These are phyloP conservation scores for Pelargonium citronellum DNA, from an alignment of 441 rosid species.

Conservation along the genomic window DNA sequence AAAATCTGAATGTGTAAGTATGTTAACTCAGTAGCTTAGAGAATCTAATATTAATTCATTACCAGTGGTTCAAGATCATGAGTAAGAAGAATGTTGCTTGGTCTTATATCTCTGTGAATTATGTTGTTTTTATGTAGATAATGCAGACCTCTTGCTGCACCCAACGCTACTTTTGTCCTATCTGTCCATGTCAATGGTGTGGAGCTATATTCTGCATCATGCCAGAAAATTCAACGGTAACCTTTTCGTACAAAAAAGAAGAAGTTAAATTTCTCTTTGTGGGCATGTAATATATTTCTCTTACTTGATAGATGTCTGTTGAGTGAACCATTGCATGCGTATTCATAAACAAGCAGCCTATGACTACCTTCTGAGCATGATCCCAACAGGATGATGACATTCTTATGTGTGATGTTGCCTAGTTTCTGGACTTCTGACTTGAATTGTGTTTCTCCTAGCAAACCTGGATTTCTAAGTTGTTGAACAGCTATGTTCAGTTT, in stretches of 20 bases:
- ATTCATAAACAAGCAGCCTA: conserved; percentile 38
- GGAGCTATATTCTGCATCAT: conserved; percentile 31
- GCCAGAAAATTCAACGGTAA: conserved; percentile 13
- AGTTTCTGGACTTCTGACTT: conserved; percentile 23
- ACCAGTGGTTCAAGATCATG: conserved; percentile 47
- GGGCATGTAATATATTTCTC: background rate
- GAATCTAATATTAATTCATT: conserved; percentile 14
- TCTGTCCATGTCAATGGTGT: conserved; percentile 32
- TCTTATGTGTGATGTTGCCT: conserved; percentile 29
- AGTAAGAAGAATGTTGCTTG: conserved; percentile 46
- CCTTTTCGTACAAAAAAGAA: background rate
- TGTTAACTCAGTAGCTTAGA: background rate
- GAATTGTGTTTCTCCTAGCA: conserved; percentile 23
- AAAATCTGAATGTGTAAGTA: background rate
- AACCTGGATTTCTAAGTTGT: conserved; percentile 18
- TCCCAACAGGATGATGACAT: conserved; percentile 35
- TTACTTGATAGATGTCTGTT: conserved; percentile 52
- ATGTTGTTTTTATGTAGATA: conserved; percentile 38
- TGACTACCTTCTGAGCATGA: conserved; percentile 31
- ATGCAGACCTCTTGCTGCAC: conserved; percentile 36
- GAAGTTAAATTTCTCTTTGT: background rate
- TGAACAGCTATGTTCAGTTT: conserved; percentile 31
- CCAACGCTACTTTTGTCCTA: conserved; percentile 37
- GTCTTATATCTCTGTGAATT: conserved; percentile 52
- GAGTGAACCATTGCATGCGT: conserved; percentile 44